Evolutionary conservation across 2,329 filamentous ascomycete genomes (phyloP), one percentile per base, ranked within the genome.

Genomic region (Ceratocystis diversiconidia): DNA sequence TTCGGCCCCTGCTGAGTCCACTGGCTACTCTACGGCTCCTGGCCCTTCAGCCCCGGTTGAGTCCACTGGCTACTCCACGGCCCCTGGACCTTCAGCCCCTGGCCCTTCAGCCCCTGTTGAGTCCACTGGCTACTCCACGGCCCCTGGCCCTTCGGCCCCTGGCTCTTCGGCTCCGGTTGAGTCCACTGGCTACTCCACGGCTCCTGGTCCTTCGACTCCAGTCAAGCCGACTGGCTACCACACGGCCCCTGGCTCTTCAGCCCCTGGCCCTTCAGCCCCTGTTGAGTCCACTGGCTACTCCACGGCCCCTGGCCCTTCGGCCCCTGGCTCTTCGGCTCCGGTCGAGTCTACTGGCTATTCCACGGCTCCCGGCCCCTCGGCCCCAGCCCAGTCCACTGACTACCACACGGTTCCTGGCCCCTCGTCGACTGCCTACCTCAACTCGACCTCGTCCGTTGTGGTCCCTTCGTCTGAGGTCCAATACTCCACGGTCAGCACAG

Each of bases 401-500:
- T 57, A 55, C n/a, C 4, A 41, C 17, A 32, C 30, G 22, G 36
- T 25, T 2, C 12, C 61, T 10, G 43, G 61, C 32, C 61, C 43
- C 25, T 59, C 55, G 55, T 59, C 55, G 28, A 59, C 55, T 28
- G 55, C 28, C 25, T 59, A 59, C 55, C 5, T 36, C 17, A 59
- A 59, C 55, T 59, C 55, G 28, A 59, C 55, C 12, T 59, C 55
- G 55, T 32, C 55, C 5, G 28, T 8, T 36, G 55, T 5, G 12
- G 41, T 6, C 19, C 25, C 60, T 15, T 52, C 55, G 55, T 62
- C 61, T 15, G 55, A n/a, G 0, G 17, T n/a, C 22, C 25, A 59
- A 17, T 36, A 48, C 46, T 43, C 62, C 30, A 67, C 65, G 25
- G 57, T 36, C 41, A 50, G 43, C 32, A 50, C 55, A 7, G 41